A percentile compares a stretch with the other conserved stretches of the same genome.
phyloP scores from a whole-genome alignment of 495 filamentous ascomycete genomes.

The Tuber borchii region DNA sequence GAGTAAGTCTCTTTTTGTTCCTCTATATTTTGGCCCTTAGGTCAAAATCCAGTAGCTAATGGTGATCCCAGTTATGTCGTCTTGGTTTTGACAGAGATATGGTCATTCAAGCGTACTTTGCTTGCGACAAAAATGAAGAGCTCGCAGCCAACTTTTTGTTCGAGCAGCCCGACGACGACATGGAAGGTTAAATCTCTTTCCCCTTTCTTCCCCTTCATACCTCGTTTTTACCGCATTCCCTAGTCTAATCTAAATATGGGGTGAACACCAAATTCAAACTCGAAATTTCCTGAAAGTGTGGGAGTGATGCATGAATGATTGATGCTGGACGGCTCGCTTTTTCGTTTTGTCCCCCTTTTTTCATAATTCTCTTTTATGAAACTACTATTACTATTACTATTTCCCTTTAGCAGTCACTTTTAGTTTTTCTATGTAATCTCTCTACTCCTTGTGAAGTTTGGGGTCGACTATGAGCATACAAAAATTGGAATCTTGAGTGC shows the following conservation, averaged over 20 bases:
- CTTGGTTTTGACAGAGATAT: slow-evolving; percentile 88
- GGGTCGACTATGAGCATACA: background rate
- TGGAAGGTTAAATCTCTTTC: slow-evolving; percentile 28
- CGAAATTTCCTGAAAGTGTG: background rate
- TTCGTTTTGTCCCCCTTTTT: background rate
- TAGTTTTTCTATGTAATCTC: slow-evolving; percentile 1
- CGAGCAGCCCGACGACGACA: slow-evolving; percentile 84
- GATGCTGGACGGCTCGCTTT: slow-evolving; percentile 1
- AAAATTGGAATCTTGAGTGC: slow-evolving; percentile 6
- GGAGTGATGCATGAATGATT: slow-evolving; percentile 5
- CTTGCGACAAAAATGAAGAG: slow-evolving; percentile 98
- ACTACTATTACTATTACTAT: background rate
- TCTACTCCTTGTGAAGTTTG: background rate
- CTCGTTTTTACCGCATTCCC: background rate
- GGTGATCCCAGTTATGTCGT: slow-evolving; percentile 62
- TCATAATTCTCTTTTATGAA: background rate
- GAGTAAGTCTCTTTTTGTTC: slow-evolving; percentile 54
- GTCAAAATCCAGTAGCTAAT: slow-evolving; percentile 41
- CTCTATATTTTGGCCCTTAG: background rate
- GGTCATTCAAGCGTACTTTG: slow-evolving; percentile 97
- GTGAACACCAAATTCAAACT: background rate
- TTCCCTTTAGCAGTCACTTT: background rate
- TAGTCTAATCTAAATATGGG: background rate
- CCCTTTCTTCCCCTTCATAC: background rate
- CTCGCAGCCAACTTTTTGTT: slow-evolving; percentile 96